Conservation (phyloP, 2,329 filamentous ascomycete genomes). For the Hymenoscyphus scutula region DNA sequence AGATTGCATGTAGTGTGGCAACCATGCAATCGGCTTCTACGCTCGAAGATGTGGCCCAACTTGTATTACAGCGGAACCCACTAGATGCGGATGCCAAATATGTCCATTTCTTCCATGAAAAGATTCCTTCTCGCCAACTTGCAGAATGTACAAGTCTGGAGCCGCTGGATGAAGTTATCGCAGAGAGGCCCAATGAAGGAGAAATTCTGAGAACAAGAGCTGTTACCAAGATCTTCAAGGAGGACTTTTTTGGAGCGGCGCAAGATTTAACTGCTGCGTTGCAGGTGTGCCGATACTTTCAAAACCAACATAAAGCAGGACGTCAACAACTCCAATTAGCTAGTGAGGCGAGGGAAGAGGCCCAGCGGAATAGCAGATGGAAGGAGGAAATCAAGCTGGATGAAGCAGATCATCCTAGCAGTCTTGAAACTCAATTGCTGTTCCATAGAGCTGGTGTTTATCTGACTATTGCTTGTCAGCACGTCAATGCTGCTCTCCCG, state of each 20-base stretch:
- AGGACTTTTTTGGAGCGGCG: conserved; percentile 67
- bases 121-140: conserved; percentile 74
- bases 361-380: conserved; percentile 40
- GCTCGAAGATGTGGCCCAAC: conserved; percentile 70
- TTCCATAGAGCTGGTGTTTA: conserved; percentile 76
- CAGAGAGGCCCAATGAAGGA: conserved; percentile 59
- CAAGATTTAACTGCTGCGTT: conserved; percentile 70
- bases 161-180: conserved; percentile 66
- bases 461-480: conserved; percentile 66
- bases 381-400: conserved; percentile 50
- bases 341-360: conserved; percentile 37
- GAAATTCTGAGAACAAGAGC: conserved; percentile 71
- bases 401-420: conserved; percentile 68
- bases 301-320: conserved; percentile 34
- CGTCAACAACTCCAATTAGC: conserved; percentile 50
- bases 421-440: conserved; percentile 69
- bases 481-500: conserved; percentile 56
- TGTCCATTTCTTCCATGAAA: conserved; percentile 91
- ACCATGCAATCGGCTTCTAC: conserved; percentile 79
- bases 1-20: conserved; percentile 78
- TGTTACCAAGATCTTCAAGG: conserved; percentile 71
- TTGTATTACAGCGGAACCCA: conserved; percentile 70
- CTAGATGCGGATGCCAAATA: conserved; percentile 73
- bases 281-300: conserved; percentile 40
- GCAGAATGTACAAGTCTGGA: conserved; percentile 68